A percentile compares a stretch with the other conserved stretches of the same genome.
These are phyloP conservation scores for Phytophthora palmivora DNA, from an alignment of 352 stramenopile genomes.

Conservation along the genomic window DNA sequence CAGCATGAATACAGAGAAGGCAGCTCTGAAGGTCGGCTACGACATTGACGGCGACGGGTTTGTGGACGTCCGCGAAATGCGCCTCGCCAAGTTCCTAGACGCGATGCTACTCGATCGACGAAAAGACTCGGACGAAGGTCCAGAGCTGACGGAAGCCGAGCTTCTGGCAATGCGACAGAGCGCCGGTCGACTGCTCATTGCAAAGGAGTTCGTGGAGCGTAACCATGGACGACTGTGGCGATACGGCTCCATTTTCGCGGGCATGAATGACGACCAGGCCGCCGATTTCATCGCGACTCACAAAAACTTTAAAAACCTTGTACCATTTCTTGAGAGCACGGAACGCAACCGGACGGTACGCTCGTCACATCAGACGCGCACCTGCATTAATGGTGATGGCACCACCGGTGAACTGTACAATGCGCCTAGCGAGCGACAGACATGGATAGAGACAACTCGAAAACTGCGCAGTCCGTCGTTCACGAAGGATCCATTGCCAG, in stretches of 20 bases:
- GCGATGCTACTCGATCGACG: constrained; percentile 52
- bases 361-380: constrained; percentile 60
- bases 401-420: neutral
- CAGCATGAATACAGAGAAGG: constrained; percentile 11
- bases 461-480: constrained; percentile 53
- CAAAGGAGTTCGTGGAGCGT: constrained; percentile 74
- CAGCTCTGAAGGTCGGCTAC: constrained; percentile 38
- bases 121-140: constrained; percentile 23
- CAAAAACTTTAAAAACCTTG: constrained; percentile 72
- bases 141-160: constrained; percentile 37
- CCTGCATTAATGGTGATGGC: constrained; percentile 33
- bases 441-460: constrained; percentile 68
- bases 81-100: constrained; percentile 68
- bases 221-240: constrained; percentile 73
- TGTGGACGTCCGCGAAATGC: constrained; percentile 74
- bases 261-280: constrained; percentile 64
- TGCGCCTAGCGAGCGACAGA: constrained; percentile 30
- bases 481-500: constrained; percentile 54
- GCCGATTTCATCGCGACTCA: constrained; percentile 68
- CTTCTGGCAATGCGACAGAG: constrained; percentile 57
- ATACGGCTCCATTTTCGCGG: constrained; percentile 70
- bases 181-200: constrained; percentile 63
- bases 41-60: constrained; percentile 75
- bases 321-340: constrained; percentile 65
- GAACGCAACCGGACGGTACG: constrained; percentile 67